Conservation (phyloP, 2,329 filamentous ascomycete genomes). For the Arthrobotrys entomopaga region DNA sequence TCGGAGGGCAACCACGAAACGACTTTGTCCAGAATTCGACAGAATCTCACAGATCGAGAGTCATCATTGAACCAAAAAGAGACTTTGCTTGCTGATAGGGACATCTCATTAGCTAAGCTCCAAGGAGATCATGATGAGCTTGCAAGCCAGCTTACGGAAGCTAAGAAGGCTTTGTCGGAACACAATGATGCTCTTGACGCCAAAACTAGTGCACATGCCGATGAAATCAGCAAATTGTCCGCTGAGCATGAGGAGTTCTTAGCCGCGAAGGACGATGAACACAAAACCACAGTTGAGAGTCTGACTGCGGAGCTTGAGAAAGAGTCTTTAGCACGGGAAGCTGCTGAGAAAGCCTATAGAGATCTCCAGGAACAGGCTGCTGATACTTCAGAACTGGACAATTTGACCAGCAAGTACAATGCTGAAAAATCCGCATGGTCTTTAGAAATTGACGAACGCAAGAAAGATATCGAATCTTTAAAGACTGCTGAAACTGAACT, state of each 20-base stretch:
- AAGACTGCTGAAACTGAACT: constrained; percentile 36
- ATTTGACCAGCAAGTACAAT: constrained; percentile 34
- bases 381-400: constrained; percentile 41
- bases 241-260: constrained; percentile 39
- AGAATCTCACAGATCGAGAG: constrained; percentile 36
- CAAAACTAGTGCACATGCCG: constrained; percentile 15
- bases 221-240: constrained; percentile 26
- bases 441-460: constrained; percentile 30
- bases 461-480: constrained; percentile 38
- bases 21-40: constrained; percentile 13
- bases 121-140: constrained; percentile 33
- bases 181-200: constrained; percentile 24
- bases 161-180: constrained; percentile 29
- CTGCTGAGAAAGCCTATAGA: constrained; percentile 35
- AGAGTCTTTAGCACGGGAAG: constrained; percentile 45
- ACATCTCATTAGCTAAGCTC: constrained; percentile 28
- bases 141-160: constrained; percentile 27
- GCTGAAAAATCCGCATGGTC: constrained; percentile 42
- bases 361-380: constrained; percentile 51
- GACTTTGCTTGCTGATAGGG: constrained; percentile 27
- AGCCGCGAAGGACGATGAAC: constrained; percentile 44
- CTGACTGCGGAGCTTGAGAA: constrained; percentile 47
- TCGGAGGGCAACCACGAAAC: constrained; percentile 21
- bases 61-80: constrained; percentile 27
- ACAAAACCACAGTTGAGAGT: constrained; percentile 36